A percentile compares a stretch with the other conserved stretches of the same genome.
Evolutionary conservation across 208 protist genomes (phyloP).

Genomic region (Acanthamoeba castellanii): DNA sequence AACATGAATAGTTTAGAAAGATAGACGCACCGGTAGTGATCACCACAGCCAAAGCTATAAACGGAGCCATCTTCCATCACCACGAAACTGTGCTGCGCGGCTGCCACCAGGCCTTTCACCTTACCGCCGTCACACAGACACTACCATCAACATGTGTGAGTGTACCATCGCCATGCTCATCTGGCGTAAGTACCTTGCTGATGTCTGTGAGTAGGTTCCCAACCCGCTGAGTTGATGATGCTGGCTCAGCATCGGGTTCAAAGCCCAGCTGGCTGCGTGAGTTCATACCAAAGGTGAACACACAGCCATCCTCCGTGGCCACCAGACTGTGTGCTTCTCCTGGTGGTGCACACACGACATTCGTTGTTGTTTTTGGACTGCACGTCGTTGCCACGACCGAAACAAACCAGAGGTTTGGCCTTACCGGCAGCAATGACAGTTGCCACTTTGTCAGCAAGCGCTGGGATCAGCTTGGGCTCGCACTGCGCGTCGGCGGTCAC

Average conservation of each 20-base stretch:
- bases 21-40: neutral
- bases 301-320: neutral
- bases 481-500: neutral
- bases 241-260: neutral
- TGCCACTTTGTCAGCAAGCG: neutral
- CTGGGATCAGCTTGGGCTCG: neutral
- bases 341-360: neutral
- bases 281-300: neutral
- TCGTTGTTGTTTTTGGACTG: no score
- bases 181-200: no score
- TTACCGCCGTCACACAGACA: neutral
- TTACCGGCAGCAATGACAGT: neutral
- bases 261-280: neutral
- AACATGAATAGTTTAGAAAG: no score
- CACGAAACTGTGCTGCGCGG: neutral
- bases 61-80: neutral
- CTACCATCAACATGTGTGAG: neutral
- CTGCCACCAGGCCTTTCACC: neutral
- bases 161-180: no score
- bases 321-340: neutral
- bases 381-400: no score
- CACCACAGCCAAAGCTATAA: neutral
- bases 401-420: no score
- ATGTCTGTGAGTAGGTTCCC: no score
- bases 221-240: no score